Evolutionary conservation across 352 stramenopile genomes (phyloP).

Genomic region (Phytophthora lateralis): DNA sequence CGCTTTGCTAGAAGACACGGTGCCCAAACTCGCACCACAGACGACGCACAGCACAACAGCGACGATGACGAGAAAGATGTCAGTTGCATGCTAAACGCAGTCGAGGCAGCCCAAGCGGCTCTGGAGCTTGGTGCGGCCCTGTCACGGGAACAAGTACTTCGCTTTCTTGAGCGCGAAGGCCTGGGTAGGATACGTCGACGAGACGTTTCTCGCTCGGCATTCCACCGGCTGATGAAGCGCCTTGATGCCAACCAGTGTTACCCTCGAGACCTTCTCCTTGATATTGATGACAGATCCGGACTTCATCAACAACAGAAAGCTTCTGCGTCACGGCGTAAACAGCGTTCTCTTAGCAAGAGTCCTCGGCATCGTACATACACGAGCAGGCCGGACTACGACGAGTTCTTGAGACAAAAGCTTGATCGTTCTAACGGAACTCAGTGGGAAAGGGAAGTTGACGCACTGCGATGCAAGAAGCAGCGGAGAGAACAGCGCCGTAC

Average conservation of each 20-base stretch:
- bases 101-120: constrained; percentile 72
- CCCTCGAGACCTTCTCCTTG: constrained; percentile 31
- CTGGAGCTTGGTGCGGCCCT: constrained; percentile 68
- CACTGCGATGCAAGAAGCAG: constrained; percentile 24
- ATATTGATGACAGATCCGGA: constrained; percentile 6
- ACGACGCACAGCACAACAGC: constrained; percentile 24
- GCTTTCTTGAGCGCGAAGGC: constrained; percentile 54
- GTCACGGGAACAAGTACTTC: constrained; percentile 64
- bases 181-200: constrained; percentile 46
- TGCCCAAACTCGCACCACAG: not conserved
- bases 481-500: constrained; percentile 12
- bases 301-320: not conserved
- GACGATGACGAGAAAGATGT: constrained; percentile 36
- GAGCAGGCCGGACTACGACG: constrained; percentile 54
- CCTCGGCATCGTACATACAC: constrained; percentile 40
- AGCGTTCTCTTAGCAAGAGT: constrained; percentile 12
- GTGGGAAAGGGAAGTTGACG: constrained; percentile 32
- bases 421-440: constrained; percentile 15
- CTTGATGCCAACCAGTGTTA: constrained; percentile 42
- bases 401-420: constrained; percentile 38
- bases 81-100: constrained; percentile 34
- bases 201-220: constrained; percentile 40
- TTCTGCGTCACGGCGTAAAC: constrained; percentile 4
- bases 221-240: constrained; percentile 44
- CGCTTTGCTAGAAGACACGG: constrained; percentile 30